These are phyloP conservation scores for Typha latifolia DNA, from an alignment of 176 grass and related monocot species.

Conservation along the genomic window DNA sequence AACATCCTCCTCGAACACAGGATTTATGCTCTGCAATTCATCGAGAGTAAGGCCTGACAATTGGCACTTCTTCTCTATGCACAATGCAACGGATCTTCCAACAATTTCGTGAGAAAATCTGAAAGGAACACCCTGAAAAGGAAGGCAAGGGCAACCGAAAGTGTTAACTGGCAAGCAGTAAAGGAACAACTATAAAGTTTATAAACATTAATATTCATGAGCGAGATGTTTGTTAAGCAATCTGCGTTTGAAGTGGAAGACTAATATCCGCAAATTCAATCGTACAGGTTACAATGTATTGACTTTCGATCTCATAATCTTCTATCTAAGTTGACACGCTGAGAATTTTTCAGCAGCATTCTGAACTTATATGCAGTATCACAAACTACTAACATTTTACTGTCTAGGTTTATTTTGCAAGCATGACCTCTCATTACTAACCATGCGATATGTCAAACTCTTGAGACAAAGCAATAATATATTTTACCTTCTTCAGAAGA, in stretches of 20 bases:
- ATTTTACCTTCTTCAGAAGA: constrained; percentile 92
- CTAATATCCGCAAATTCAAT: no score
- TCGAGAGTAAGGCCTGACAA: constrained; percentile 61
- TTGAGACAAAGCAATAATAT: background rate
- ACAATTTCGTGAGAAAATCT: constrained; percentile 90
- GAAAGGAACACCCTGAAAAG: constrained; percentile 61
- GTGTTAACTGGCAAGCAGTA: background rate
- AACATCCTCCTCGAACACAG: constrained; percentile 68
- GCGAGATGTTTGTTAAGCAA: no score
- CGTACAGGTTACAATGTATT: no score
- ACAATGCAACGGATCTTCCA: constrained; percentile 62
- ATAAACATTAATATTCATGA: no score
- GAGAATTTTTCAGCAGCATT: no score
- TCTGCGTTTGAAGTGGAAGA: no score
- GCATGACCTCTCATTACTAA: background rate
- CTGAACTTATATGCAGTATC: no score
- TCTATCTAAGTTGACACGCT: no score
- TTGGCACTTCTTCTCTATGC: constrained; percentile 62
- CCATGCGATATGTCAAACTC: no score
- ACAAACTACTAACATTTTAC: no score
- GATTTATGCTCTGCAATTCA: constrained; percentile 48
- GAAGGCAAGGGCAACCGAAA: background rate
- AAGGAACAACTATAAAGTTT: constrained; percentile 2
- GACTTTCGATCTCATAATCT: no score
- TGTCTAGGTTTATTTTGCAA: no score